phyloP scores from a whole-genome alignment of 2,329 filamentous ascomycete genomes.

The Alternaria consortialis region DNA sequence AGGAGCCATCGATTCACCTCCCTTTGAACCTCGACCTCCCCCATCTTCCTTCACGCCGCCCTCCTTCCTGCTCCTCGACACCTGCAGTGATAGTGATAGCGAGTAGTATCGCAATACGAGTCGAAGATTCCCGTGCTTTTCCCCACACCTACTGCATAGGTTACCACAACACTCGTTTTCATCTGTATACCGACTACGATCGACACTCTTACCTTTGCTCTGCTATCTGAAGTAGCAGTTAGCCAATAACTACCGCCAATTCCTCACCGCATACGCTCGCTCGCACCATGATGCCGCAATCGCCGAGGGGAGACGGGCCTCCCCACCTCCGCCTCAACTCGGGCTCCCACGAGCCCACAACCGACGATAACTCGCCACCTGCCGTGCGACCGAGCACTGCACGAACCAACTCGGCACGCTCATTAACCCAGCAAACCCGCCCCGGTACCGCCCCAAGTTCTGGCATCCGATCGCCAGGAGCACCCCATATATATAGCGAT shows the following conservation, averaged over 20 bases:
- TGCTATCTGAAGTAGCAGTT: constrained; percentile 33
- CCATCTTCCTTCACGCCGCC: constrained; percentile 17
- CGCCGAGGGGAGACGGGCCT: constrained; percentile 49
- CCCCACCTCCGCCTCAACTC: constrained; percentile 73
- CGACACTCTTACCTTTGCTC: constrained; percentile 19
- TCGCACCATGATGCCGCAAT: constrained; percentile 41
- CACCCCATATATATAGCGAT: constrained; percentile 47
- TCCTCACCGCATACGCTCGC: constrained; percentile 44
- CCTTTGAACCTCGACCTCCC: constrained; percentile 11
- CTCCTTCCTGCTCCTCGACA: constrained; percentile 27
- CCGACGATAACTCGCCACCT: constrained; percentile 43
- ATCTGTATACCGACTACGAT: constrained; percentile 12
- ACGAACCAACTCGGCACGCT: constrained; percentile 56
- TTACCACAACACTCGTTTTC: constrained; percentile 40
- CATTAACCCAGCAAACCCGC: constrained; percentile 52
- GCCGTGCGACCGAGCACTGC: constrained; percentile 49
- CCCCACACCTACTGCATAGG: constrained; percentile 35
- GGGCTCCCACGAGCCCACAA: constrained; percentile 62
- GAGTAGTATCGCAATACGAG: constrained; percentile 26
- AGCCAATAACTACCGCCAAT: constrained; percentile 20
- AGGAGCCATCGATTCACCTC: constrained; percentile 31
- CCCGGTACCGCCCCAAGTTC: constrained; percentile 49
- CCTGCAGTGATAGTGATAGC: constrained; percentile 38
- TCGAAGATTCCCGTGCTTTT: constrained; percentile 32
- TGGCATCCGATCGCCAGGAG: constrained; percentile 36